Evolutionary conservation across 2,329 filamentous ascomycete genomes (phyloP).

Genomic region (Sphaerulina populicola): DNA sequence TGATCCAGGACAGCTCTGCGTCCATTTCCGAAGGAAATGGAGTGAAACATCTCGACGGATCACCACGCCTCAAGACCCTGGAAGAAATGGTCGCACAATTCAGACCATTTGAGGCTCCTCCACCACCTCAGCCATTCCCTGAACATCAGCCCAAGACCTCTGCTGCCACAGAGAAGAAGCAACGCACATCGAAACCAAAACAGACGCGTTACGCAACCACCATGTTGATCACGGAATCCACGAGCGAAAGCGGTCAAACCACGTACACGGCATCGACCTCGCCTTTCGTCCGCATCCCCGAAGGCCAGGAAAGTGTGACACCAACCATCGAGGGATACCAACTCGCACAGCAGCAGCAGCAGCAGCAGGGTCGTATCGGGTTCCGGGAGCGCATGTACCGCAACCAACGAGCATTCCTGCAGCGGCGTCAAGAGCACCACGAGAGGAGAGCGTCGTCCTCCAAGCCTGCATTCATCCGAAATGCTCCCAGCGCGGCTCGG

Average conservation of each 20-base stretch:
- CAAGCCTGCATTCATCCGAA: slow-evolving; percentile 7
- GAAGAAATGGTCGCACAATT: slow-evolving; percentile 42
- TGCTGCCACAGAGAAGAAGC: slow-evolving; percentile 12
- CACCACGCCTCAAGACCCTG: slow-evolving; percentile 28
- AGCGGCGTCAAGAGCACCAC: slow-evolving; percentile 21
- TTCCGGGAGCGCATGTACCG: slow-evolving; percentile 67
- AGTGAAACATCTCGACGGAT: slow-evolving; percentile 27
- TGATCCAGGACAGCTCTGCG: slow-evolving; percentile 29
- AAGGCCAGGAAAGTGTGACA: slow-evolving; percentile 27
- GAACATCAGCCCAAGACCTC: slow-evolving; percentile 10
- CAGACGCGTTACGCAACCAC: slow-evolving; percentile 40
- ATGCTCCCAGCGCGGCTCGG: slow-evolving; percentile 18
- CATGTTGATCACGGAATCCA: slow-evolving; percentile 46
- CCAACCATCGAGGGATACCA: too few species aligned
- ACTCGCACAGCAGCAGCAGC: not conserved
- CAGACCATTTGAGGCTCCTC: slow-evolving; percentile 76
- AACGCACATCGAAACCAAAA: slow-evolving; percentile 14
- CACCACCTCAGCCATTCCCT: slow-evolving; percentile 56
- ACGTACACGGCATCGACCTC: slow-evolving; percentile 46
- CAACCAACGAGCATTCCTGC: slow-evolving; percentile 45
- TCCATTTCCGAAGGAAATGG: slow-evolving; percentile 23
- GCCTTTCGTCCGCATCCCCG: slow-evolving; percentile 40
- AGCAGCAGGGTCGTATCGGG: slow-evolving; percentile 4
- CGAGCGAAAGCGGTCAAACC: slow-evolving; percentile 43
- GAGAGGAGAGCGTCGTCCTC: slow-evolving; percentile 13